Conservation (phyloP, 2,329 filamentous ascomycete genomes). For the Neonectria magnoliae region DNA sequence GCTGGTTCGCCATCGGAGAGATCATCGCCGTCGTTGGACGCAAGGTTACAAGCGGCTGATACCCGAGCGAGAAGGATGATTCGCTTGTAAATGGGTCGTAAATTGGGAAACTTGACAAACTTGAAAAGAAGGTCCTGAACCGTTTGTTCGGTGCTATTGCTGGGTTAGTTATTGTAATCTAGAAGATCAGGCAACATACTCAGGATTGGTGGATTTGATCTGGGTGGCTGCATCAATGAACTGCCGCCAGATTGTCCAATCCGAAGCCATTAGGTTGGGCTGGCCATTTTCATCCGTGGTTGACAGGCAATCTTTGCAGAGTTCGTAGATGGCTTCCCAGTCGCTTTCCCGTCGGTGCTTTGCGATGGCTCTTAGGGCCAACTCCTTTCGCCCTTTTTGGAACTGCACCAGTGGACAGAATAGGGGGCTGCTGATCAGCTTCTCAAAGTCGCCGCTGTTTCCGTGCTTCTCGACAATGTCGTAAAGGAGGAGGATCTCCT, state of each 20-base stretch:
- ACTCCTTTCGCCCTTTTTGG: constrained; percentile 57
- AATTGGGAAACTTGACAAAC: constrained; percentile 41
- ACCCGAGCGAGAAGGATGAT: constrained; percentile 53
- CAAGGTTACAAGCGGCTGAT: constrained; percentile 50
- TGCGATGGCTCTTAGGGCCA: constrained; percentile 54
- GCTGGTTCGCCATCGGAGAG: constrained; percentile 38
- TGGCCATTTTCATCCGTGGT: constrained; percentile 49
- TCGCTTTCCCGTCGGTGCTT: constrained; percentile 51
- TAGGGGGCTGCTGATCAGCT: constrained; percentile 50
- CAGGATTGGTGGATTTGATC: constrained; percentile 43
- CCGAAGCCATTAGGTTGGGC: constrained; percentile 56
- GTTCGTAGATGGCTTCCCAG: constrained; percentile 55
- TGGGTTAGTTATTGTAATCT: constrained; percentile 17
- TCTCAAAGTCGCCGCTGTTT: constrained; percentile 52
- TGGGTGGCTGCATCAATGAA: constrained; percentile 52
- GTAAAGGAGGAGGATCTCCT: constrained; percentile 62
- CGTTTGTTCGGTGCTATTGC: constrained; percentile 38
- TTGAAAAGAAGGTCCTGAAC: constrained; percentile 46
- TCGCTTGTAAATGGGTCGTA: constrained; percentile 53
- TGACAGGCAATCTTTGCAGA: constrained; percentile 57
- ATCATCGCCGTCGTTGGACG: constrained; percentile 43
- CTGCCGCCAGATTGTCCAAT: constrained; percentile 54
- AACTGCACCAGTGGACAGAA: constrained; percentile 58
- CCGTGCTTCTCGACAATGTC: constrained; percentile 57
- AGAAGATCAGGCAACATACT: constrained; percentile 42